Conservation (phyloP, 768 basidiomycete genomes). For the Dioszegia crocea region DNA sequence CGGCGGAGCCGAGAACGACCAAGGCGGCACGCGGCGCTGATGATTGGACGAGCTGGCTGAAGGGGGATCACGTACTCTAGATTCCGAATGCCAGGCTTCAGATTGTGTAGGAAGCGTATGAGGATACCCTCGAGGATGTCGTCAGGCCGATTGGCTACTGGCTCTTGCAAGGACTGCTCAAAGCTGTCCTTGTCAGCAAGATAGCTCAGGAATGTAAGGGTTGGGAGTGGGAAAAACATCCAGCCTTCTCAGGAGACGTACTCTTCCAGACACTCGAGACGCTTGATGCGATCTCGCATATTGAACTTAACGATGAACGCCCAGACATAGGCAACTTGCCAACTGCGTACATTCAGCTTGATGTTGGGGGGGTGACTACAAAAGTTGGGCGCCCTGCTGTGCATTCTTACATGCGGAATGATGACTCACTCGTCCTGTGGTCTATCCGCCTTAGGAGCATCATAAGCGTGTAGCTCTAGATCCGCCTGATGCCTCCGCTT, state of each 20-base stretch:
- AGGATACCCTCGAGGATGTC: slow-evolving; percentile 39
- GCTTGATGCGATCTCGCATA: slow-evolving; percentile 14
- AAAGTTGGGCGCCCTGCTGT: no score
- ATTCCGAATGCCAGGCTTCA: slow-evolving; percentile 33
- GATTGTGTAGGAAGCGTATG: slow-evolving; percentile 35
- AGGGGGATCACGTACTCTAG: slow-evolving; percentile 29
- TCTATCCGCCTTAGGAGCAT: slow-evolving; percentile 20
- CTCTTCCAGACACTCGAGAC: slow-evolving; percentile 34
- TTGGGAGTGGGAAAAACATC: not conserved
- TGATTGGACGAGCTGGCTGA: not conserved
- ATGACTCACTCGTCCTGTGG: slow-evolving; percentile 26
- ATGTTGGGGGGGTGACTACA: no score
- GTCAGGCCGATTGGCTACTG: slow-evolving; percentile 41
- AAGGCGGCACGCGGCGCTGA: not conserved
- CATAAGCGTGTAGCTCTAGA: slow-evolving; percentile 27
- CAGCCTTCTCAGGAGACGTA: no score
- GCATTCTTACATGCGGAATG: not conserved
- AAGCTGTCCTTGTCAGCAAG: slow-evolving; percentile 16
- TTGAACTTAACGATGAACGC: slow-evolving; percentile 41
- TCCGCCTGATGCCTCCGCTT: slow-evolving; percentile 32
- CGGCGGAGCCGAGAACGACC: not conserved
- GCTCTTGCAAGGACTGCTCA: slow-evolving; percentile 31
- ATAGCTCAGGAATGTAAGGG: not conserved
- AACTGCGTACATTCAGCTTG: slow-evolving; percentile 20
- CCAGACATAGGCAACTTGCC: slow-evolving; percentile 43